phyloP scores from a whole-genome alignment of 225 moss, liverwort and hornwort genomes.

The Pleurozium schreberi region DNA sequence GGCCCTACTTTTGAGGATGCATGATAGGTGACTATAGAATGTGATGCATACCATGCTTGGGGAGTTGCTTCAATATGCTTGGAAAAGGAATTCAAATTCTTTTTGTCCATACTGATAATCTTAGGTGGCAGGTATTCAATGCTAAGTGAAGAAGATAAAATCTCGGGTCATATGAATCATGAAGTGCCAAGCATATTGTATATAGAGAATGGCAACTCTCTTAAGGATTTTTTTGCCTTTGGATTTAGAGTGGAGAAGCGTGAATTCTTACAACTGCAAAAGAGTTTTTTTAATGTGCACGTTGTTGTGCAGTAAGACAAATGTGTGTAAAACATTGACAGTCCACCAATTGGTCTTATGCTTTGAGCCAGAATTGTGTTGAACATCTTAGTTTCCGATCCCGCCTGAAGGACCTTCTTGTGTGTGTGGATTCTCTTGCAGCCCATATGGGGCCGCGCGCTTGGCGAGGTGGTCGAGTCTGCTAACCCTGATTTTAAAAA shows the following conservation, averaged over 20 bases:
- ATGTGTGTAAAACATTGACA: too few relatives aligned
- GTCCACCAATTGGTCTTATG: too few relatives aligned
- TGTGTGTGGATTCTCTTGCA: not conserved
- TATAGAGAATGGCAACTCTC: too few relatives aligned
- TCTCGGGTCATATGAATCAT: not conserved
- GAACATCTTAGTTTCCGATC: not conserved
- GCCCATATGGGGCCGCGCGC: constrained; percentile 1
- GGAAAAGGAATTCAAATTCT: not conserved
- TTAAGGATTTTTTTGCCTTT: not conserved
- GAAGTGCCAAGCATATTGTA: too few relatives aligned
- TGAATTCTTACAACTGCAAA: not conserved
- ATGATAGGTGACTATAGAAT: not conserved
- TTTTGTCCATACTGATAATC: too few relatives aligned
- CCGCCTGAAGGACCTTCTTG: not conserved
- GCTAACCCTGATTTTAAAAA: constrained; percentile 4
- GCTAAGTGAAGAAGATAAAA: not conserved
- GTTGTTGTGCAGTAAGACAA: not conserved
- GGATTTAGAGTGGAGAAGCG: not conserved
- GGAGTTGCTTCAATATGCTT: not conserved
- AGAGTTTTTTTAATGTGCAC: too few relatives aligned
- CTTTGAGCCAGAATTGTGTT: not conserved
- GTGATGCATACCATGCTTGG: not conserved
- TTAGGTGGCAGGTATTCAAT: not conserved
- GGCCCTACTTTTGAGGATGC: not conserved
- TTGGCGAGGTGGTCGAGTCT: constrained; percentile 21